Evolutionary conservation across 495 filamentous ascomycete species (phyloP).

Genomic region (Evansstolkia leycettana): DNA sequence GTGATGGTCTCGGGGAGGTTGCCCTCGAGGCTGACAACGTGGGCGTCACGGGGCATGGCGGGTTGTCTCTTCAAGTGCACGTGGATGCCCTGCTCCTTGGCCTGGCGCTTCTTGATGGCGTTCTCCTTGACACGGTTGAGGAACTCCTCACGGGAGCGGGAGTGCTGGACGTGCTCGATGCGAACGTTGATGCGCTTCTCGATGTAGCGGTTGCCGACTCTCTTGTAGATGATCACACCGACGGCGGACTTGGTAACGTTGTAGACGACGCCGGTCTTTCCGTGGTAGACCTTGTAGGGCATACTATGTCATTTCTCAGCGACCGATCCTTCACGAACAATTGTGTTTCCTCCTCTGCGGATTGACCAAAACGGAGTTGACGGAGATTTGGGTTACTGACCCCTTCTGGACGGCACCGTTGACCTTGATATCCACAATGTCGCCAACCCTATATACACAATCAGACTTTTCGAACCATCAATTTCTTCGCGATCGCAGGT

Average conservation of each 20-base stretch:
- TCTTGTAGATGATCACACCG: constrained; percentile 97
- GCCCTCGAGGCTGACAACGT: constrained; percentile 61
- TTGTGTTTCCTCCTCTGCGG: constrained; percentile 3
- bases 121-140: constrained; percentile 92
- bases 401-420: constrained; percentile 98
- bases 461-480: constrained; percentile 14
- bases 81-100: constrained; percentile 76
- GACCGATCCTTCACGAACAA: constrained; percentile 3
- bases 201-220: constrained; percentile 93
- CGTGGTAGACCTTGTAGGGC: constrained; percentile 99
- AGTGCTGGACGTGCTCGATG: constrained; percentile 91
- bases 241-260: constrained; percentile 93
- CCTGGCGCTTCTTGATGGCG: constrained; percentile 78
- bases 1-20: constrained; percentile 82
- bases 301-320: constrained; percentile 50
- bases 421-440: constrained; percentile 92
- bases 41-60: constrained; percentile 61
- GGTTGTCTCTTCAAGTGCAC: constrained; percentile 89
- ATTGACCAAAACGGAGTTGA: constrained; percentile 6
- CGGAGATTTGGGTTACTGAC: constrained; percentile 42
- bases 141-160: constrained; percentile 91
- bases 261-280: constrained; percentile 96
- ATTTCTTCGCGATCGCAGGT: constrained; percentile 4
- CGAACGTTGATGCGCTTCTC: constrained; percentile 99
- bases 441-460: constrained; percentile 64